Base-by-base conservation (phyloP, 805 yeast genomes). In the Candida berthetii region DNA sequence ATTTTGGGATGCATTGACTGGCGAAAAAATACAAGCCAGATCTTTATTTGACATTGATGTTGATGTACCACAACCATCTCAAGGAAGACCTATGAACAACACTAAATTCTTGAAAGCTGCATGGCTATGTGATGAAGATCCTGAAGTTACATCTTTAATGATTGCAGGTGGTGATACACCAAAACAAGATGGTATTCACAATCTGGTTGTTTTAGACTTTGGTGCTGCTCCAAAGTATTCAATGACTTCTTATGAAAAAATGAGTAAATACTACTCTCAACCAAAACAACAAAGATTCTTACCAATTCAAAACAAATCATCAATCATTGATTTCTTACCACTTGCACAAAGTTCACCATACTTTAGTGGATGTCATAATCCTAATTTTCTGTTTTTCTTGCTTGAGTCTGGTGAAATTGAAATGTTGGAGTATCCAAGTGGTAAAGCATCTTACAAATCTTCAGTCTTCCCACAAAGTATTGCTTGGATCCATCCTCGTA, bases 1-100 rank as follows among this genome's bases (percentile, higher is more conserved):
- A 2, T 93, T 93, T 55, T 93, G 98, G 97, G 99, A 93, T 60
- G 84, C 87, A 1, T 72, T 79, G 27, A 80, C 80, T 31, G 96
- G 95, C 1, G 76, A 77, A 14, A 62, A 79, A 35, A 66, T 93
- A 13, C 80, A 80, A 41, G 93, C 96, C 1, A 73, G 97, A 49
- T 74, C 85, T 1, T 46, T 83, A 4, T 73, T 74, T 45, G 95
- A 85, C 39, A 68, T 78, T 3, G 74, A 78, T 41, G 75, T 88
- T 8, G 82, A 86, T 52, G 55, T 61, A 17, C 80, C 83, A 3
- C 68, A 53, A 45, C 45, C 16, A 27, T 29, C 40, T 42, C 40
- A n/a, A 49, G 37, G 15, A 45, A 29, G 48, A 33, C 36, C 42
- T 35, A 43, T 53, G 35, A 40, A 54, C 36, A 36, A 47, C 36